phyloP scores from a whole-genome alignment of 2,329 filamentous ascomycete species.

The Capronia coronata region DNA sequence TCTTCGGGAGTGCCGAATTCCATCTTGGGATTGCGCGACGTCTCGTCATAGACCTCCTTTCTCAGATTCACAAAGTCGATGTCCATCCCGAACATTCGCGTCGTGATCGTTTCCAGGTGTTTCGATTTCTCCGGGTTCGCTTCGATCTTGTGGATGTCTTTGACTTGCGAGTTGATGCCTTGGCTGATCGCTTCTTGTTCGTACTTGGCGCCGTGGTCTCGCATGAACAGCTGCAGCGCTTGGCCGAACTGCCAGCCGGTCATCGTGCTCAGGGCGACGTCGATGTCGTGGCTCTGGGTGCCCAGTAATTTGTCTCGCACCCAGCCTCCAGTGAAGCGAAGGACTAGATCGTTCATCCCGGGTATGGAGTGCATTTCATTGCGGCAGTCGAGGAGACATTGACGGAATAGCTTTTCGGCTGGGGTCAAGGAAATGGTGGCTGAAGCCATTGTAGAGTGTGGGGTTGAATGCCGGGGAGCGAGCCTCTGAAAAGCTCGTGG shows the following conservation, averaged over 20 bases:
- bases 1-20: conserved; percentile 90
- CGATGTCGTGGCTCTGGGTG: conserved; percentile 43
- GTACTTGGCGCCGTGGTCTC: conserved; percentile 38
- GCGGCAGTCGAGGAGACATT: conserved; percentile 28
- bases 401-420: conserved; percentile 26
- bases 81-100: conserved; percentile 76
- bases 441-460: conserved; percentile 12
- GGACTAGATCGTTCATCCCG: conserved; percentile 33
- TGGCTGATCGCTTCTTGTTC: conserved; percentile 37
- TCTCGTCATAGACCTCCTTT: conserved; percentile 83
- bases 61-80: conserved; percentile 91
- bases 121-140: conserved; percentile 95
- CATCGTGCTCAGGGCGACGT: conserved; percentile 46
- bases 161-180: conserved; percentile 42
- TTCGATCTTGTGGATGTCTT: conserved; percentile 75
- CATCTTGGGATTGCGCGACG: conserved; percentile 83
- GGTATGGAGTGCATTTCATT: conserved; percentile 17
- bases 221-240: conserved; percentile 39
- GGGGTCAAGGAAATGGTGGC: conserved; percentile 19
- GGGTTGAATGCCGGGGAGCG: no score
- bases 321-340: conserved; percentile 47
- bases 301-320: conserved; percentile 47
- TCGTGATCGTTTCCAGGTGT: conserved; percentile 86
- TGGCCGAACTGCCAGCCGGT: conserved; percentile 44
- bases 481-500: no score